phyloP scores from a whole-genome alignment of 768 basidiomycete genomes.

The Tephrocybe sp. region DNA sequence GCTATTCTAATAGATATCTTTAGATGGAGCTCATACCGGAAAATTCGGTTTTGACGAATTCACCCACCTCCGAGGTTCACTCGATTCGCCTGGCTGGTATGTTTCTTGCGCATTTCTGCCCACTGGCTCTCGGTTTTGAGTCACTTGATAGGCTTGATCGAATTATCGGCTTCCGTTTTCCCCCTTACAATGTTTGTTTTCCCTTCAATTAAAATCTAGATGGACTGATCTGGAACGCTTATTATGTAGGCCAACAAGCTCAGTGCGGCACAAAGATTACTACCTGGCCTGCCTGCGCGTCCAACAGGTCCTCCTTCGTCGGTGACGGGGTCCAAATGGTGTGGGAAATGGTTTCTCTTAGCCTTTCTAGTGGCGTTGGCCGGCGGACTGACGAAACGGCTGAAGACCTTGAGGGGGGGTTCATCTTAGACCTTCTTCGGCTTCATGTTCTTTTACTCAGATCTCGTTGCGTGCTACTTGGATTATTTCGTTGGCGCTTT shows the following conservation, averaged over 20 bases:
- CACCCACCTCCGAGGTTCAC: constrained; percentile 64
- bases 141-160: constrained; percentile 42
- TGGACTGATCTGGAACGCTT: background rate
- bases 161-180: constrained; percentile 51
- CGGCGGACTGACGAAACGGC: constrained; percentile 39
- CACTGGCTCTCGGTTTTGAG: background rate
- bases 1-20: background rate
- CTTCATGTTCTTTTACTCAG: background rate
- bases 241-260: constrained; percentile 27
- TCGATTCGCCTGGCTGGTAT: constrained; percentile 60
- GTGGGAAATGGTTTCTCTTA: constrained; percentile 48
- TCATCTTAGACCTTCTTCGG: constrained; percentile 6
- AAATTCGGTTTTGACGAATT: constrained; percentile 77
- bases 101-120: constrained; percentile 20
- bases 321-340: constrained; percentile 25
- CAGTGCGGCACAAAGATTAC: constrained; percentile 24
- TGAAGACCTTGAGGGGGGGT: constrained; percentile 23
- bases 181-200: constrained; percentile 51
- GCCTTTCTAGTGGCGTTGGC: constrained; percentile 41
- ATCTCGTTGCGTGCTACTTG: no score
- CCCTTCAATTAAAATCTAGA: background rate
- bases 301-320: constrained; percentile 37
- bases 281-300: constrained; percentile 39
- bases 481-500: no score
- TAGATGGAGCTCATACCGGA: constrained; percentile 68